Conservation (phyloP, 1,139 yeast species). For the Pichia sp. region DNA sequence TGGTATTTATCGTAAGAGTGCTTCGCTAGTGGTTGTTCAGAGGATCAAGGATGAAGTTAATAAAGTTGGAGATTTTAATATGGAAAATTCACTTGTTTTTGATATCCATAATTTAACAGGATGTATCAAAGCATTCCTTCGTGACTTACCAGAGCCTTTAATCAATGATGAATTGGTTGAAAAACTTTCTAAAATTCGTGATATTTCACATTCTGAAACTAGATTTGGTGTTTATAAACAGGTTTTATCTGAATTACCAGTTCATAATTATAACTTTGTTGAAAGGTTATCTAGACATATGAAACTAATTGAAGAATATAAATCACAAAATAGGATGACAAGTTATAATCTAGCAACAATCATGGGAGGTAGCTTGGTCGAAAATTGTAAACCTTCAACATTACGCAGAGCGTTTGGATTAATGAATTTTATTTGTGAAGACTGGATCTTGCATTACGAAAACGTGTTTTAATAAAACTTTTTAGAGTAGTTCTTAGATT, state of each 20-base stretch:
- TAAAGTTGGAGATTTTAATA: slow-evolving; percentile 57
- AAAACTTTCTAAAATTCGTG: slow-evolving; percentile 39
- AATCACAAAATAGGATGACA: slow-evolving; percentile 46
- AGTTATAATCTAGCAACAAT: slow-evolving; percentile 53
- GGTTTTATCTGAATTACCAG: slow-evolving; percentile 51
- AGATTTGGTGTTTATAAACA: slow-evolving; percentile 38
- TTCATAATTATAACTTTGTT: slow-evolving; percentile 60
- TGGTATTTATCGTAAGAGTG: slow-evolving; percentile 88
- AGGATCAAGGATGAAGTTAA: slow-evolving; percentile 70
- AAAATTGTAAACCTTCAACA: slow-evolving; percentile 48
- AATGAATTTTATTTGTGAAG: slow-evolving; percentile 50
- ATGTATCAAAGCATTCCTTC: slow-evolving; percentile 73
- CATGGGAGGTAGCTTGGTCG: slow-evolving; percentile 55
- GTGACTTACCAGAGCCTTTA: slow-evolving; percentile 87
- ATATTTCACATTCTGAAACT: slow-evolving; percentile 28
- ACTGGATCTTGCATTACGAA: slow-evolving; percentile 40
- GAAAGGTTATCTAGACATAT: slow-evolving; percentile 65
- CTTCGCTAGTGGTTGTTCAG: slow-evolving; percentile 74
- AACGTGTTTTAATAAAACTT: slow-evolving; percentile 31
- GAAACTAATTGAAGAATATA: slow-evolving; percentile 38
- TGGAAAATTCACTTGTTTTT: slow-evolving; percentile 62
- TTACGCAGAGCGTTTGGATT: slow-evolving; percentile 48
- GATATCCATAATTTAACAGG: slow-evolving; percentile 90
- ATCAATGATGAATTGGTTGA: slow-evolving; percentile 57
- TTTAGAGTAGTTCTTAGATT: too few species aligned